Percentiles rank a stretch among this genome's conserved stretches.
These are phyloP conservation scores for Nidula niveotomentosa DNA, from an alignment of 1,284 basidiomycete genomes.

Conservation along the genomic window DNA sequence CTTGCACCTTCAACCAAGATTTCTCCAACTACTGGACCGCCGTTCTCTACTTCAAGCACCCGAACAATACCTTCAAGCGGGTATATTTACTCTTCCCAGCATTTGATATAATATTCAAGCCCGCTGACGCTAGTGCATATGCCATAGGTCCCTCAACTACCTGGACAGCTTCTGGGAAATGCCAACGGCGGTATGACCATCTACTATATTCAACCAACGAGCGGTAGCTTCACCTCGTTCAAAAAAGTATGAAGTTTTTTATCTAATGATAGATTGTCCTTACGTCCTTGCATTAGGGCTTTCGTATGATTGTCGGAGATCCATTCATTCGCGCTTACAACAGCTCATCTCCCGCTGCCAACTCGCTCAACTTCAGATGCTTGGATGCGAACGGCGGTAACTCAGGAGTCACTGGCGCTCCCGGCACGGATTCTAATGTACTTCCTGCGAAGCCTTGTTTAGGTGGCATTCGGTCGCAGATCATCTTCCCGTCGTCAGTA, in stretches of 20 bases:
- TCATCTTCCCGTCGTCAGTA: constrained; percentile 21
- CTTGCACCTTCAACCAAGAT: constrained; percentile 21
- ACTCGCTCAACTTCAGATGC: constrained; percentile 22
- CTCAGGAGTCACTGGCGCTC: constrained; percentile 9
- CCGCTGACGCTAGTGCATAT: neutral
- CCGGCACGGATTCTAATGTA: constrained; percentile 15
- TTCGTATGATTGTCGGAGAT: constrained; percentile 26
- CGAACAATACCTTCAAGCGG: constrained; percentile 21
- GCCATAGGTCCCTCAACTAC: constrained; percentile 11
- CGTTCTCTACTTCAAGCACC: constrained; percentile 24
- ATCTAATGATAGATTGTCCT: too few species aligned
- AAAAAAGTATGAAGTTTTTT: constrained; percentile 8
- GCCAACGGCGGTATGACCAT: constrained; percentile 12
- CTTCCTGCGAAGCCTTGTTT: constrained; percentile 16
- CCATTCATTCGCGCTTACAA: constrained; percentile 21
- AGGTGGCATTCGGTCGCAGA: constrained; percentile 23
- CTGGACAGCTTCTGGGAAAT: constrained; percentile 12
- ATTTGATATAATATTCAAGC: too few species aligned
- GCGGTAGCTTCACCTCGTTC: constrained; percentile 16
- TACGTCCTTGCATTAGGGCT: constrained; percentile 11
- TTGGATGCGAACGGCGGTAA: constrained; percentile 16
- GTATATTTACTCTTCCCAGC: constrained; percentile 4
- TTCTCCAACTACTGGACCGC: constrained; percentile 28
- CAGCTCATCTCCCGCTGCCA: constrained; percentile 14
- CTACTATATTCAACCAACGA: constrained; percentile 13